phyloP scores from a whole-genome alignment of 139 green algal genomes.

The Gonium pectorale region DNA sequence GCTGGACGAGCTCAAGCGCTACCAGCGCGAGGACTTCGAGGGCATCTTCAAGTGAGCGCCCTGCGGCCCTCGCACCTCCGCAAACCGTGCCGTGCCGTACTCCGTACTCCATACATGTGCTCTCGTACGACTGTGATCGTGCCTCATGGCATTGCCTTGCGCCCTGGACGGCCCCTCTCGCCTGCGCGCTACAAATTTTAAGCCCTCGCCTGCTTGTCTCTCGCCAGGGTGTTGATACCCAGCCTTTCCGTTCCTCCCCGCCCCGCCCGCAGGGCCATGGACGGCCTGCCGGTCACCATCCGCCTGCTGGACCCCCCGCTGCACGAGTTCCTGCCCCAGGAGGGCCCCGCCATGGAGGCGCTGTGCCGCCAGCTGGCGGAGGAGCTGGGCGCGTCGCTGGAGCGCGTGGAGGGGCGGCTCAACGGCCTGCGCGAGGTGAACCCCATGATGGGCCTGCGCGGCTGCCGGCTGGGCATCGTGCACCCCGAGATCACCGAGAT shows the following conservation, averaged over 20 bases:
- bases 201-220: not conserved
- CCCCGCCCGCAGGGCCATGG: conserved; percentile 70
- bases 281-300: conserved; percentile 89
- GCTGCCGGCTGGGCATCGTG: conserved; percentile 86
- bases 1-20: conserved; percentile 78
- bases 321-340: conserved; percentile 92
- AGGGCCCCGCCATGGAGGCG: conserved; percentile 70
- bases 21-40: conserved; percentile 65
- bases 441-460: conserved; percentile 91
- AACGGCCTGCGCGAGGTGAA: conserved; percentile 86
- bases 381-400: conserved; percentile 15
- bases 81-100: no score
- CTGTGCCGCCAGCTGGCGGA: conserved; percentile 74
- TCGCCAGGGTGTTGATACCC: no score
- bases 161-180: no score
- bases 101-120: no score
- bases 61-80: not conserved
- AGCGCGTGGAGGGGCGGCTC: conserved; percentile 60
- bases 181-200: no score
- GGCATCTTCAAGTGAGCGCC: conserved; percentile 27
- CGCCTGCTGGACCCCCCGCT: conserved; percentile 92
- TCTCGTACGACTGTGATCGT: no score
- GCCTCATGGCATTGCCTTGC: no score
- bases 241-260: not conserved
- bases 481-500: conserved; percentile 85